Percentiles rank a stretch among this genome's conserved stretches.
Evolutionary conservation across 768 basidiomycete genomes (phyloP).

Genomic region (Steccherinum ochraceum): DNA sequence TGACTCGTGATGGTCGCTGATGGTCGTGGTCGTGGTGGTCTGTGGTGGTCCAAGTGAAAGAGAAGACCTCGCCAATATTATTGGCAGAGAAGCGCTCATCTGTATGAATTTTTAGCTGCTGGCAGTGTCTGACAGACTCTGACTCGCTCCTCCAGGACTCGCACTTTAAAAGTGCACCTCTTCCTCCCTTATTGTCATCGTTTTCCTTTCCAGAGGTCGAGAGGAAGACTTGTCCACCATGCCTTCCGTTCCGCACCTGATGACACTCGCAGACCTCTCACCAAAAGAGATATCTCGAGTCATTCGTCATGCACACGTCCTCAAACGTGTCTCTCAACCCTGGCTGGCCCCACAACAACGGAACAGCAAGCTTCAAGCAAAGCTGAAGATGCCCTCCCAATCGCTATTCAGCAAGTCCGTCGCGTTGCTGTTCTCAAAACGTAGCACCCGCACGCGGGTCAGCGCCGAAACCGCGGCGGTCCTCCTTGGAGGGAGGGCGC

Average conservation of each 20-base stretch:
- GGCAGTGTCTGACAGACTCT: too few relatives aligned
- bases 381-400: constrained; percentile 59
- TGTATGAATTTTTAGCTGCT: too few relatives aligned
- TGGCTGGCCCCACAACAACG: constrained; percentile 54
- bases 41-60: too few relatives aligned
- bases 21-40: too few relatives aligned
- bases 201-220: too few relatives aligned
- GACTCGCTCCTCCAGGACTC: too few relatives aligned
- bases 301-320: constrained; percentile 53
- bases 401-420: constrained; percentile 79
- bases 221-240: too few relatives aligned
- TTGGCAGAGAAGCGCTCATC: too few relatives aligned
- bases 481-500: constrained; percentile 79
- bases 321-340: constrained; percentile 58
- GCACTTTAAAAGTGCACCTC: too few relatives aligned
- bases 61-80: too few relatives aligned
- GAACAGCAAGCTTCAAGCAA: constrained; percentile 18
- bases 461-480: constrained; percentile 78
- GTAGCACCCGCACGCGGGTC: constrained; percentile 87
- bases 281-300: constrained; percentile 66
- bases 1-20: too few relatives aligned
- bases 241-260: constrained; percentile 53
- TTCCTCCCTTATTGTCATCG: too few relatives aligned
- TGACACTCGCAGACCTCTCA: constrained; percentile 86
- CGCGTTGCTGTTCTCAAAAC: constrained; percentile 88